Evolutionary conservation across 148 eudicot species (phyloP), one percentile per base, ranked within the genome.

Genomic region (Selenicereus undatus): DNA sequence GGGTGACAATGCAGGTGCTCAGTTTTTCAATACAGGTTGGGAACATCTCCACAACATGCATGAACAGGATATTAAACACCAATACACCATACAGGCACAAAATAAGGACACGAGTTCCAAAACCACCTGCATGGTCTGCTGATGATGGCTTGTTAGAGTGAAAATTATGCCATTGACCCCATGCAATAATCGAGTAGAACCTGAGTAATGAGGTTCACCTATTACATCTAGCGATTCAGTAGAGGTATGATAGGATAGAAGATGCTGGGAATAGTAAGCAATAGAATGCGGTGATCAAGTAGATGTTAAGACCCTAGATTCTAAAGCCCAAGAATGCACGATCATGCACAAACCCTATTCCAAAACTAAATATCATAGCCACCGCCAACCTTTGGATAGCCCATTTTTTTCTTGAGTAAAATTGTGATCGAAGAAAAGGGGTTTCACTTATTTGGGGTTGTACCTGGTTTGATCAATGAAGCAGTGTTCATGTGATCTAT

Each of bases 21-120:
- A 70, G 75, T 70, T 79, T 54, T 65, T 50, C n/a, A 17, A 79
- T 65, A 52, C 81, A 79, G 5, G 81, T 79, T 11, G 81, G 81
- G 21, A 69, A 79, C 75, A 79, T 66, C 45, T 79, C 81, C 45
- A 71, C 71, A 0, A 32, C 20, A 5, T 79, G 48, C 56, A 79
- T 70, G 5, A 79, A 32, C 43, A 62, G 1, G 12, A 79, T 16
- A 27, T 79, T 54, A 51, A 11, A 51, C 39, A 54, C 73, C 62
- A 71, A n/a, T n/a, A n/a, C n/a, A n/a, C n/a, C n/a, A n/a, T 69
- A 30, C 32, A 68, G 9, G 62, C 81, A 29, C 62, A 11, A 70
- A 78, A 50, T 11, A 65, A 30, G 13, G 81, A 45, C 14, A 36
- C 74, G 36, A 78, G 65, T 52, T 50, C 80, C 56, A 68, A 26